Percentiles rank a stretch among this genome's conserved stretches.
phyloP scores from a whole-genome alignment of 169 alveolate species.

The Plasmodium gonderi region DNA sequence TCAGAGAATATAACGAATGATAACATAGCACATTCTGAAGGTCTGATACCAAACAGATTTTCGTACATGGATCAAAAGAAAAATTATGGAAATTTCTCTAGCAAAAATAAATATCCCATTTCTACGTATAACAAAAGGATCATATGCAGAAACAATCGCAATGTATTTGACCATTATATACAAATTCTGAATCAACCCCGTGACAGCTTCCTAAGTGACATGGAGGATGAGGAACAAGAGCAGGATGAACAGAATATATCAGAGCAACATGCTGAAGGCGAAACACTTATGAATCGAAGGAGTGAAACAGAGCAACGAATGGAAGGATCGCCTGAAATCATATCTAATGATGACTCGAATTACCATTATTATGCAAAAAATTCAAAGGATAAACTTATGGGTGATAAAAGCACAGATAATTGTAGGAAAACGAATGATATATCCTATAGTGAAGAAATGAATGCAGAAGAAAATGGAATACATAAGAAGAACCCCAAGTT shows the following conservation, averaged over 20 bases:
- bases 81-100: background rate
- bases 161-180: background rate
- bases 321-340: background rate
- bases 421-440: background rate
- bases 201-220: background rate
- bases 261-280: too few species aligned
- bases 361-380: too few species aligned
- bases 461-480: background rate
- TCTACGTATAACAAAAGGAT: background rate
- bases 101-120: background rate
- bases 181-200: background rate
- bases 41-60: background rate
- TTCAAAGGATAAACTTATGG: too few species aligned
- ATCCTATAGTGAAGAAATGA: background rate
- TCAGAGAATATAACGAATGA: background rate
- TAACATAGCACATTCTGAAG: background rate
- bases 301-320: background rate
- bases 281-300: too few species aligned
- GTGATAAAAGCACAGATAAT: background rate
- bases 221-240: background rate
- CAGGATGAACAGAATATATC: too few species aligned
- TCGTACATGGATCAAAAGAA: background rate
- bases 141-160: background rate
- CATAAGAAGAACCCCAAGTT: background rate
- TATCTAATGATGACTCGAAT: too few species aligned